Conservation (phyloP, 371 early-diverging fungal species). For the Ecytonucleospora hepatopenaei region DNA sequence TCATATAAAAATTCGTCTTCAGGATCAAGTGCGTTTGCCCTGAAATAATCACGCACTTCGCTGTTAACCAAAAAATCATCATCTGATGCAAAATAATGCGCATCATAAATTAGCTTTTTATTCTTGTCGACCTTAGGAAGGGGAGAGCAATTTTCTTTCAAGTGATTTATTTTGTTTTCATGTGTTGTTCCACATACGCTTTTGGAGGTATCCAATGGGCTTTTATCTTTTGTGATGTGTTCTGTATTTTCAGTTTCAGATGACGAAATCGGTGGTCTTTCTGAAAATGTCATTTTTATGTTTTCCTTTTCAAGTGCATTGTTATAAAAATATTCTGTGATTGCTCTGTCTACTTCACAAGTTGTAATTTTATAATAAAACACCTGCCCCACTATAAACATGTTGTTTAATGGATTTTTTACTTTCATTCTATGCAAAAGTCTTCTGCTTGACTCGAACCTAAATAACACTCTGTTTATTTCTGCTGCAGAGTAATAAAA, state of each 20-base stretch:
- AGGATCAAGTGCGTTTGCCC: slow-evolving; percentile 61
- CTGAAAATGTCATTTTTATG: slow-evolving; percentile 30
- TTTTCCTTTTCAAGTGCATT: neutral
- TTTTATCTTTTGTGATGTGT: slow-evolving; percentile 4
- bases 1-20: slow-evolving; percentile 65
- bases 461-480: slow-evolving; percentile 67
- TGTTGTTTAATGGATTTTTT: slow-evolving; percentile 67
- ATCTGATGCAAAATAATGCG: slow-evolving; percentile 62
- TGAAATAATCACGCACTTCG: slow-evolving; percentile 62
- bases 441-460: slow-evolving; percentile 59
- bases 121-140: slow-evolving; percentile 13
- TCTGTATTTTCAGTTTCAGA: slow-evolving; percentile 13
- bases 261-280: neutral
- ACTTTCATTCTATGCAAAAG: slow-evolving; percentile 66
- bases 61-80: slow-evolving; percentile 67
- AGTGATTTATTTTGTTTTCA: slow-evolving; percentile 35
- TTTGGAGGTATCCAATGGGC: slow-evolving; percentile 1
- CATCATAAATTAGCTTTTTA: slow-evolving; percentile 39
- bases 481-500: slow-evolving; percentile 67
- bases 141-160: slow-evolving; percentile 1
- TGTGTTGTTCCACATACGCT: neutral
- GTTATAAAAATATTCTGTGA: slow-evolving; percentile 54
- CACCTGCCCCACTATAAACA: slow-evolving; percentile 65
- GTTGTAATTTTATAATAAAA: slow-evolving; percentile 59
- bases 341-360: slow-evolving; percentile 47